phyloP scores from a whole-genome alignment of 2,329 filamentous ascomycete species.

The Phyllosticta citribraziliensis region DNA sequence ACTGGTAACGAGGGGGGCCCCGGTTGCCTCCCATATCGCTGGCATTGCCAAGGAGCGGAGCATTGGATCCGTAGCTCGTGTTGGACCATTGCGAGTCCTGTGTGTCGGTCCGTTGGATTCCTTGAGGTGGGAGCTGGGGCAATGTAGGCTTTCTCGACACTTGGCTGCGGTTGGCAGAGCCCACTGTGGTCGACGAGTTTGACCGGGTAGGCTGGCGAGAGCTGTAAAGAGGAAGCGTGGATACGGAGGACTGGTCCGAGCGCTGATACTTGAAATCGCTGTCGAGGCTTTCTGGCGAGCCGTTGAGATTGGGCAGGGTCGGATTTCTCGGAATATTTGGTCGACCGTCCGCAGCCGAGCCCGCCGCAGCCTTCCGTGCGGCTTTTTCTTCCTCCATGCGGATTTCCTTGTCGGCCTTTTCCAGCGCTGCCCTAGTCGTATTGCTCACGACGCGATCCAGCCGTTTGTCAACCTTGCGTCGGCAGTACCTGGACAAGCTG shows the following conservation, averaged over 20 bases:
- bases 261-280: slow-evolving; percentile 6
- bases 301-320: slow-evolving; percentile 21
- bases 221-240: slow-evolving; percentile 38
- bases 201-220: slow-evolving; percentile 45
- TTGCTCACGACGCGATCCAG: slow-evolving; percentile 73
- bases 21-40: slow-evolving; percentile 46
- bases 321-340: slow-evolving; percentile 20
- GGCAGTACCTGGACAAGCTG: slow-evolving; percentile 74
- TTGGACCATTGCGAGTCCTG: slow-evolving; percentile 43
- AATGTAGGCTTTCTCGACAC: neutral
- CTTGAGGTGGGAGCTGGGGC: slow-evolving; percentile 13
- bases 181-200: slow-evolving; percentile 34
- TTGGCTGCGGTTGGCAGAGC: neutral
- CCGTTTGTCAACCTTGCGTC: slow-evolving; percentile 79
- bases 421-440: slow-evolving; percentile 82
- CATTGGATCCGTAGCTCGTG: slow-evolving; percentile 53
- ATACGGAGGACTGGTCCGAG: slow-evolving; percentile 16
- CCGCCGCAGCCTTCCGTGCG: slow-evolving; percentile 20
- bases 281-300: neutral
- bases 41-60: slow-evolving; percentile 51
- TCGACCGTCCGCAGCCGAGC: slow-evolving; percentile 33
- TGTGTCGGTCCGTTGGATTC: slow-evolving; percentile 40
- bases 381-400: slow-evolving; percentile 42
- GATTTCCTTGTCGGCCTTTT: slow-evolving; percentile 55
- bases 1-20: slow-evolving; percentile 13